These are phyloP conservation scores for Microbotryomycetes sp. DNA, from an alignment of 1,284 basidiomycete species.

Conservation along the genomic window DNA sequence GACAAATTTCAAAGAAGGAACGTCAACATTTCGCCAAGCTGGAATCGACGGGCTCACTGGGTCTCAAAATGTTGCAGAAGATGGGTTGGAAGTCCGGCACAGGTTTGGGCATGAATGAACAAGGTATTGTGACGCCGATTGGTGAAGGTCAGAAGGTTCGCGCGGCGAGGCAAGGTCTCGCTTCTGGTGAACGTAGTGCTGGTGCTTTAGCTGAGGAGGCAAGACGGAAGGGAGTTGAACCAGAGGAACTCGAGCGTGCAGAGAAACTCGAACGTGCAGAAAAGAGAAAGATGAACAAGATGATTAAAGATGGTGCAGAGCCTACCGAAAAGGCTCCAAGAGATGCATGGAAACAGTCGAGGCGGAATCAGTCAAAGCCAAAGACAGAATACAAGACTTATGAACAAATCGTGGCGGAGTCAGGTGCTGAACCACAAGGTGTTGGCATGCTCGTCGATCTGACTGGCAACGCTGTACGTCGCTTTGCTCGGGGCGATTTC, in stretches of 20 bases:
- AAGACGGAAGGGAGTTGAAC: conserved; percentile 54
- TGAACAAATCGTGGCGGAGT: conserved; percentile 84
- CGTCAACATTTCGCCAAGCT: conserved; percentile 72
- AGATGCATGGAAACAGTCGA: conserved; percentile 56
- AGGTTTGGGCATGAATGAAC: conserved; percentile 69
- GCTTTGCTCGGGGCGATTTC: conserved; percentile 13
- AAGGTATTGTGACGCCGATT: conserved; percentile 81
- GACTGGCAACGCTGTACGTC: conserved; percentile 75
- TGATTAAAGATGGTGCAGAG: conserved; percentile 35
- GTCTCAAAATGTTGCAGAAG: conserved; percentile 81
- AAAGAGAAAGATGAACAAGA: not conserved
- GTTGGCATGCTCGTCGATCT: conserved; percentile 87
- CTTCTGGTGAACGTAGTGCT: conserved; percentile 21
- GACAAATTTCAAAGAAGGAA: conserved; percentile 57
- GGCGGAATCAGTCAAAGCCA: conserved; percentile 53
- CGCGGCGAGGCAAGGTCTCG: conserved; percentile 22
- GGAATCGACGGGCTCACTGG: conserved; percentile 56
- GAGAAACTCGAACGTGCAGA: conserved; percentile 44
- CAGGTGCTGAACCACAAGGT: conserved; percentile 48
- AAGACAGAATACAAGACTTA: conserved; percentile 84
- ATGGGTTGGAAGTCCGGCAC: conserved; percentile 87
- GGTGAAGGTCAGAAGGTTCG: conserved; percentile 47
- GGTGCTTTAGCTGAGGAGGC: conserved; percentile 27
- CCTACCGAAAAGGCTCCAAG: conserved; percentile 50
- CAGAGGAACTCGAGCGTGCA: conserved; percentile 62